Conservation (phyloP, 108 stramenopile genomes). For the Skeletonema marinoi region DNA sequence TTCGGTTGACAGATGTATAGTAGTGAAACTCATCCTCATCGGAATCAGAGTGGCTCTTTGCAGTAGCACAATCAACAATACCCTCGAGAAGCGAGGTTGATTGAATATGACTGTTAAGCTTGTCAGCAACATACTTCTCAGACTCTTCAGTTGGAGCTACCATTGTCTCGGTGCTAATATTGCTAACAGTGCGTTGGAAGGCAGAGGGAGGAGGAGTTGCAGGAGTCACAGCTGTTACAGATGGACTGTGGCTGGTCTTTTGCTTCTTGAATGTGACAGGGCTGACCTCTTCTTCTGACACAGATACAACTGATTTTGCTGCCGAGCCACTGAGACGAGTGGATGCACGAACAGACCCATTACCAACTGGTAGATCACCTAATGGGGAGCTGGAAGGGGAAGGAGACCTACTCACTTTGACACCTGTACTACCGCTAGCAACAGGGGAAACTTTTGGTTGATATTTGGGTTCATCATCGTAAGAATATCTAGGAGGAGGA, state of each 20-base stretch:
- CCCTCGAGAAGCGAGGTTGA: background rate
- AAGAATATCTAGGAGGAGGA: background rate
- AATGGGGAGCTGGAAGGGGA: conserved; percentile 17
- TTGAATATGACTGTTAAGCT: background rate
- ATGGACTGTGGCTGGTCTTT: background rate
- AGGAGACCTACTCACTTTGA: conserved; percentile 43
- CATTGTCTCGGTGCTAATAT: background rate
- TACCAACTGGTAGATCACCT: conserved; percentile 19
- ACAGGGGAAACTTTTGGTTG: background rate
- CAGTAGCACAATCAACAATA: background rate
- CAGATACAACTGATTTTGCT: conserved; percentile 20
- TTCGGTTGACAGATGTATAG: conserved; percentile 8
- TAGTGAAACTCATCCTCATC: conserved; percentile 8
- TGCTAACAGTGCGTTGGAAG: background rate
- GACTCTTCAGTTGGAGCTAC: background rate
- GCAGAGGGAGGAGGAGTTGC: background rate
- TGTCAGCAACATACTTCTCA: background rate
- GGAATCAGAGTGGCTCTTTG: background rate
- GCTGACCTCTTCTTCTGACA: conserved; percentile 8
- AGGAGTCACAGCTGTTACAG: background rate
- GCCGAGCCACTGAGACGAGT: conserved; percentile 6
- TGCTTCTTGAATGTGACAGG: conserved; percentile 3
- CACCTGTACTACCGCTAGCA: background rate
- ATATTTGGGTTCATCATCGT: background rate
- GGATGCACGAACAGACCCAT: conserved; percentile 11